A percentile compares a stretch with the other conserved stretches of the same genome.
phyloP scores from a whole-genome alignment of 2,329 filamentous ascomycete genomes.

The Eutypa lata region DNA sequence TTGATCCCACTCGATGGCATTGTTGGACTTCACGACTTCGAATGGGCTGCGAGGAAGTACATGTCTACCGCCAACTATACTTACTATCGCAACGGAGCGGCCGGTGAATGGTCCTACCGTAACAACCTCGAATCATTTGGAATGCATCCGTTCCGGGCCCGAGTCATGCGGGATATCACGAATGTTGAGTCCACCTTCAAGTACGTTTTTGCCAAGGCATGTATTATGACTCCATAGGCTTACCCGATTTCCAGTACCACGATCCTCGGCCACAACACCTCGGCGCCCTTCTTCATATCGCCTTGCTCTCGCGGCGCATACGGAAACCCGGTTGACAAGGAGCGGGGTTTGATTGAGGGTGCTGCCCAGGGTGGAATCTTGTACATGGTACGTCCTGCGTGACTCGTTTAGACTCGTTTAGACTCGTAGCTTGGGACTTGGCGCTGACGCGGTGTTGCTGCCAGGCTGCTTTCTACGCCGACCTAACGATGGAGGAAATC shows the following conservation, averaged over 20 bases:
- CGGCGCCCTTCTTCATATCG: conserved; percentile 41
- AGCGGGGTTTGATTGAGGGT: conserved; percentile 38
- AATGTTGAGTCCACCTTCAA: conserved; percentile 33
- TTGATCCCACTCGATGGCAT: conserved; percentile 43
- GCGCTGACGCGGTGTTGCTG: conserved; percentile 3
- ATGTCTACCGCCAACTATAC: conserved; percentile 47
- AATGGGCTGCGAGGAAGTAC: conserved; percentile 47
- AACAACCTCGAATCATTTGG: conserved; percentile 55
- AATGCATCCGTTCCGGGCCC: conserved; percentile 45
- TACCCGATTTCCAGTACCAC: conserved; percentile 29
- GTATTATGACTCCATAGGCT: not conserved
- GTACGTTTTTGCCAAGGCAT: conserved; percentile 12
- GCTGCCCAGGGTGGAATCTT: conserved; percentile 37
- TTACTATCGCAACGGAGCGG: conserved; percentile 56
- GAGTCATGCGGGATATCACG: conserved; percentile 49
- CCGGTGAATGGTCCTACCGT: conserved; percentile 53
- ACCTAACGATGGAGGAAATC: conserved; percentile 22
- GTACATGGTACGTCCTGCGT: conserved; percentile 29
- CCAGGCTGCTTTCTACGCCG: conserved; percentile 19
- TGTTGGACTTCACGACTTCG: conserved; percentile 51
- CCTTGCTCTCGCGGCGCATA: conserved; percentile 36
- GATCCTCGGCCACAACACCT: conserved; percentile 41
- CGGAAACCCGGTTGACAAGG: conserved; percentile 30
- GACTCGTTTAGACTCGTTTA: not conserved
- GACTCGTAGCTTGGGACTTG: not conserved